Evolutionary conservation across 345 rosid genomes (phyloP).

Genomic region (Limnanthes douglasii): DNA sequence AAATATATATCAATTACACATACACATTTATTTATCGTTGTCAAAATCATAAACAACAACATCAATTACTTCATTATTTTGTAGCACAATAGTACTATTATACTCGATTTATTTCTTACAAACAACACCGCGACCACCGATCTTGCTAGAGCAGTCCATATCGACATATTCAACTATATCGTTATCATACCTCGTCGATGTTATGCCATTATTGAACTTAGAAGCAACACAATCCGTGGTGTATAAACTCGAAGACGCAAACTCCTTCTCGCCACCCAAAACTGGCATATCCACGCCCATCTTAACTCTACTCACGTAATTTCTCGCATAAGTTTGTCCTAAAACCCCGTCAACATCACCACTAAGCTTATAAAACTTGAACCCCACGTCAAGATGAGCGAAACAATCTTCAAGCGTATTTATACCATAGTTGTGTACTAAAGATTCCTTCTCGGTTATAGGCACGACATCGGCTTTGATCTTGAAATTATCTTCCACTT

Average conservation of each 20-base stretch:
- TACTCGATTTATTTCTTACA: too few relatives aligned
- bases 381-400: conserved; percentile 8
- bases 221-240: conserved; percentile 3
- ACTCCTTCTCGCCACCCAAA: conserved; percentile 11
- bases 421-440: conserved; percentile 7
- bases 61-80: too few relatives aligned
- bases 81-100: too few relatives aligned
- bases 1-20: too few relatives aligned
- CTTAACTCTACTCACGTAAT: conserved; percentile 10
- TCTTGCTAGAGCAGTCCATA: too few relatives aligned
- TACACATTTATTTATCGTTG: too few relatives aligned
- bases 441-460: conserved; percentile 10
- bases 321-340: conserved; percentile 7
- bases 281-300: conserved; percentile 11
- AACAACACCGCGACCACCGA: too few relatives aligned
- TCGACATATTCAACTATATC: too few relatives aligned
- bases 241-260: not conserved
- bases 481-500: conserved; percentile 7
- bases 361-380: conserved; percentile 10
- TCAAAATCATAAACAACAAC: too few relatives aligned
- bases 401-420: conserved; percentile 6
- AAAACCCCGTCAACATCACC: conserved; percentile 8
- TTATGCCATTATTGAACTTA: too few relatives aligned
- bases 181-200: too few relatives aligned
- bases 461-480: conserved; percentile 15